phyloP scores from a whole-genome alignment of 371 early-diverging fungal genomes.

The Syncephalastrum monosporum region DNA sequence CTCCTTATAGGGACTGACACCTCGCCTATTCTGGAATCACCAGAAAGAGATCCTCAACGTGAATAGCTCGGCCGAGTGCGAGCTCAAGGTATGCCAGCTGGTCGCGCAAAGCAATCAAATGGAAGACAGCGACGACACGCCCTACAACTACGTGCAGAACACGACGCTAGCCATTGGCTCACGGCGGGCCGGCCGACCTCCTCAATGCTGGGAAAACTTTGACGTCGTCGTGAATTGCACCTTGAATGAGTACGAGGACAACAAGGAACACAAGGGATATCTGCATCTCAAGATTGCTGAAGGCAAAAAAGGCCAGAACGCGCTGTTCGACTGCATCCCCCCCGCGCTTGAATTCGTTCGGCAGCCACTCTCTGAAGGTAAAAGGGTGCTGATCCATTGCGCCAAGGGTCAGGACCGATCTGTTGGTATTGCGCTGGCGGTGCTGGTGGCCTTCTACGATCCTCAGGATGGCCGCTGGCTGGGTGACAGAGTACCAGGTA shows the following conservation, averaged over 20 bases:
- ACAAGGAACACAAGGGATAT: slow-evolving; percentile 31
- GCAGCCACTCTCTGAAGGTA: slow-evolving; percentile 24
- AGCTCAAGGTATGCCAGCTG: slow-evolving; percentile 36
- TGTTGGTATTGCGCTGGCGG: slow-evolving; percentile 73
- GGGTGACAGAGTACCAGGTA: not conserved
- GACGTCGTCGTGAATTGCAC: slow-evolving; percentile 71
- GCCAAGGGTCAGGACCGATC: slow-evolving; percentile 66
- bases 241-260: slow-evolving; percentile 33
- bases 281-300: slow-evolving; percentile 67
- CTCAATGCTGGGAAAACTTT: slow-evolving; percentile 58
- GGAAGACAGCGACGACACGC: slow-evolving; percentile 9
- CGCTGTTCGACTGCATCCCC: slow-evolving; percentile 55
- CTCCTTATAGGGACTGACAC: slow-evolving; percentile 34
- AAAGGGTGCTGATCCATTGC: slow-evolving; percentile 57
- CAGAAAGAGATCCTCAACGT: slow-evolving; percentile 42
- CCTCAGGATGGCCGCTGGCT: slow-evolving; percentile 21
- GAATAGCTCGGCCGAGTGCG: slow-evolving; percentile 43
- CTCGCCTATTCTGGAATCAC: slow-evolving; percentile 73
- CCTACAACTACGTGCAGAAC: slow-evolving; percentile 51
- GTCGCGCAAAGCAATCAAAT: slow-evolving; percentile 25
- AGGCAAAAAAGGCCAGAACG: slow-evolving; percentile 70
- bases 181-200: slow-evolving; percentile 46
- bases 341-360: slow-evolving; percentile 50
- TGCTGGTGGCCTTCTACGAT: slow-evolving; percentile 61
- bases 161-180: slow-evolving; percentile 66